Evolutionary conservation across 768 basidiomycete species (phyloP), one percentile per base, ranked within the genome.

Genomic region (Mycena crocata): DNA sequence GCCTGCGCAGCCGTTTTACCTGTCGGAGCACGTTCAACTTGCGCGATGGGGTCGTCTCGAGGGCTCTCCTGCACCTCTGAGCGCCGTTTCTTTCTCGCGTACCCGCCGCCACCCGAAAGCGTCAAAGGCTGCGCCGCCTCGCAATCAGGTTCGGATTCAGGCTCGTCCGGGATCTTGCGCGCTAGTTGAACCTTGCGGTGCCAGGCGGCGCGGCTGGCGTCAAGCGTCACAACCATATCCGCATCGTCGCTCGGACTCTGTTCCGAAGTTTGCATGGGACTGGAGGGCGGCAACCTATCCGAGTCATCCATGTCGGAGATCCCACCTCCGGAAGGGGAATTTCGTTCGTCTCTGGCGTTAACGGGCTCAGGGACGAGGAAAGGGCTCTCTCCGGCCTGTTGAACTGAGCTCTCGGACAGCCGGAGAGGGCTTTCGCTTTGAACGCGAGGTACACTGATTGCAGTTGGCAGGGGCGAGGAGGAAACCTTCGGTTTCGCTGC

Each of bases 41-140:
- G n/a, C n/a, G n/a, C n/a, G n/a, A n/a, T n/a, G n/a, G n/a, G n/a
- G n/a, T n/a, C n/a, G n/a, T n/a, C n/a, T n/a, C n/a, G 35, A 3
- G 45, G 35, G 35, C 26, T 42, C 2, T 51, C 52, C 1, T 48
- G 68, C 57, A 39, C 52, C 50, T 68, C 68, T 34, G 67, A 50
- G 60, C 66, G 72, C 51, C 77, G 59, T 39, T 82, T 84, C 77
- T 86, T 89, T 66, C 71, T 72, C 24, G 77, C 64, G 21, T 65
- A 61, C 10, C 39, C 52, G 3, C 39, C 52, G 3, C 39, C 62
- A 31, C 34, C 44, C 17, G 58, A 17, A 17, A 55, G 19, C 8
- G 2, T 13, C n/a, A n/a, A n/a, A n/a, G n/a, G n/a, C n/a, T n/a
- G n/a, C n/a, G n/a, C n/a, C n/a, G n/a, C n/a, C n/a, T n/a, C n/a